Percentiles rank a stretch among this genome's conserved stretches.
Conservation (phyloP, 371 early-diverging fungal species). For the Saksenaea oblongispora region DNA sequence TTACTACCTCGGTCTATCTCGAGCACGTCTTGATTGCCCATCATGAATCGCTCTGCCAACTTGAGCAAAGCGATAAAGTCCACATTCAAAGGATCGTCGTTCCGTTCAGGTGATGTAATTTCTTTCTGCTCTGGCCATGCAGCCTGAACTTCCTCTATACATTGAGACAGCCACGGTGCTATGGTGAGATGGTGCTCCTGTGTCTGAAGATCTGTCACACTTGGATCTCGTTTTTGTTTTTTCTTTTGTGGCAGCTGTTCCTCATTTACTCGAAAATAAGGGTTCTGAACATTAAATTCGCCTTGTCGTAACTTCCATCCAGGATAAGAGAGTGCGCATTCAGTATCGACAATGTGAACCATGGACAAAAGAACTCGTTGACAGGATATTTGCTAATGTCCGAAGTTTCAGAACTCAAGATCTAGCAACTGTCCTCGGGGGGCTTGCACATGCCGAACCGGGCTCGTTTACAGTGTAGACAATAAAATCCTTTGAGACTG, state of each 20-base stretch:
- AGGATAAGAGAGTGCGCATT: conserved; percentile 17
- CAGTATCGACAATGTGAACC: conserved; percentile 21
- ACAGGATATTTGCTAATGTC: too few relatives aligned
- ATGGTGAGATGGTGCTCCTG: conserved; percentile 23
- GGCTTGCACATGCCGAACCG: too few relatives aligned
- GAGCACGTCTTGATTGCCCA: background rate
- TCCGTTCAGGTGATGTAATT: background rate
- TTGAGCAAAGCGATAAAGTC: conserved; percentile 32
- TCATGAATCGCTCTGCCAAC: conserved; percentile 24
- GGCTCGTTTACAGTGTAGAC: too few relatives aligned
- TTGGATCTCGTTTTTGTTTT: conserved; percentile 23
- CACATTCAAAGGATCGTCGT: conserved; percentile 15
- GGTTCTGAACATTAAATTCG: conserved; percentile 33
- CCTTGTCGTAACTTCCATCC: conserved; percentile 21
- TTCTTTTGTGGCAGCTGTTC: background rate
- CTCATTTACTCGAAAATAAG: conserved; percentile 31
- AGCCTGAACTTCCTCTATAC: conserved; percentile 6
- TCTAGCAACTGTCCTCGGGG: too few relatives aligned
- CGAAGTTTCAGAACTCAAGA: too few relatives aligned
- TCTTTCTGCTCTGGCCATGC: background rate
- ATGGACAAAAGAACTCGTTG: too few relatives aligned
- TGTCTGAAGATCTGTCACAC: conserved; percentile 27
- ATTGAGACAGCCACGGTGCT: conserved; percentile 4
- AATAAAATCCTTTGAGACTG: too few relatives aligned
- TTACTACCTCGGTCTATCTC: background rate